phyloP scores from a whole-genome alignment of 148 eudicot genomes.

The Diospyros lotus region DNA sequence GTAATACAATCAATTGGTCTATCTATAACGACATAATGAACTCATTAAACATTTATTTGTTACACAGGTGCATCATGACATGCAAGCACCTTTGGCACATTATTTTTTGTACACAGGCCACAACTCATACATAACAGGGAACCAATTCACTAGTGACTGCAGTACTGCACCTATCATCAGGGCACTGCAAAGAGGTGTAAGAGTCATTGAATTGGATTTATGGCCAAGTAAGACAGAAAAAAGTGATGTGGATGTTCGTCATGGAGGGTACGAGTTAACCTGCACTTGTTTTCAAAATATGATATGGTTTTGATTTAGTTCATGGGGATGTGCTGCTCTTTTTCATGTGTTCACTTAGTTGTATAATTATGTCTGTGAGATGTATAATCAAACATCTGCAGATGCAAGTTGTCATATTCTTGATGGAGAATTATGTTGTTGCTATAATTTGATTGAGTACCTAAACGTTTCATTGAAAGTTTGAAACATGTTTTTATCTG shows the following conservation, averaged over 20 bases:
- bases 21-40: conserved; percentile 3
- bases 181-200: conserved; percentile 51
- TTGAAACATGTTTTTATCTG: neutral
- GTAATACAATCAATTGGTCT: no score
- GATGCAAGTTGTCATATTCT: no score
- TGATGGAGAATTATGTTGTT: no score
- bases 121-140: conserved; percentile 77
- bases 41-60: conserved; percentile 18
- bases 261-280: conserved; percentile 53
- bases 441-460: neutral
- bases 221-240: conserved; percentile 44
- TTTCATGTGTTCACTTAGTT: no score
- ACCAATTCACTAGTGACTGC: conserved; percentile 57
- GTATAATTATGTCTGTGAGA: no score
- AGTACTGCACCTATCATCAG: conserved; percentile 49
- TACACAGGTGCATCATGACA: conserved; percentile 58
- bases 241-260: conserved; percentile 41
- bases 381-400: no score
- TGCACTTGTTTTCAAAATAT: neutral
- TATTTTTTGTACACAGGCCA: conserved; percentile 73
- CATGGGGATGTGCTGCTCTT: no score
- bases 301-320: no score
- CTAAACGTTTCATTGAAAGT: neutral
- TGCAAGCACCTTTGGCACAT: conserved; percentile 59
- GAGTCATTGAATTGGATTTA: conserved; percentile 70